A percentile compares a stretch with the other conserved stretches of the same genome.
Conservation (phyloP, 148 eudicot species). For the Gaultheria prostrata region DNA sequence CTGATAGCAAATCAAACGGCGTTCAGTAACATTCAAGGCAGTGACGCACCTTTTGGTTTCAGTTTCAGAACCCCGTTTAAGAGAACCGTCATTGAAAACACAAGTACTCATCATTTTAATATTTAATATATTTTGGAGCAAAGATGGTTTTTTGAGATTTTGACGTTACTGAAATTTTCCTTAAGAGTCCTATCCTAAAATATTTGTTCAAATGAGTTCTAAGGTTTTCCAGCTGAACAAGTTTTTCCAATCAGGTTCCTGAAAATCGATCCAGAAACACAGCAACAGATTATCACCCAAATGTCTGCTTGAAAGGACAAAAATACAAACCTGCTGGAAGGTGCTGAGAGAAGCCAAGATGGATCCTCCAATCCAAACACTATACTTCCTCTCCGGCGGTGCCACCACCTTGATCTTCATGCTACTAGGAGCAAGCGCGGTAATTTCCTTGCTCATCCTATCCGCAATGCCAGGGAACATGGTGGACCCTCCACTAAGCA, state of each 20-base stretch:
- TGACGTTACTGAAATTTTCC: no score
- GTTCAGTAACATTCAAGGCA: neutral
- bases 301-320: neutral
- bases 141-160: no score
- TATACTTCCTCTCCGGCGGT: slow-evolving; percentile 88
- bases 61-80: no score
- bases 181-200: no score
- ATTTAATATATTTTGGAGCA: no score
- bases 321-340: slow-evolving; percentile 67
- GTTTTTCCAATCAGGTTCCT: no score
- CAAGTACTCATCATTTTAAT: no score
- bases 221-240: no score
- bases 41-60: no score
- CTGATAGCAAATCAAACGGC: neutral
- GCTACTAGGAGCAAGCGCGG: slow-evolving; percentile 84
- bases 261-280: no score
- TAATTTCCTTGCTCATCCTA: slow-evolving; percentile 88
- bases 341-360: slow-evolving; percentile 92
- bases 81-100: no score
- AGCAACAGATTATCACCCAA: neutral
- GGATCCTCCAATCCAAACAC: slow-evolving; percentile 94
- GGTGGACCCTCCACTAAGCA: slow-evolving; percentile 85
- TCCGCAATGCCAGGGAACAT: slow-evolving; percentile 93
- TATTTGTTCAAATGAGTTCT: no score
- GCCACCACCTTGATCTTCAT: slow-evolving; percentile 94